Percentiles rank a stretch among this genome's conserved stretches.
Evolutionary conservation across 495 filamentous ascomycete genomes (phyloP).

Genomic region (Parathielavia appendiculata): DNA sequence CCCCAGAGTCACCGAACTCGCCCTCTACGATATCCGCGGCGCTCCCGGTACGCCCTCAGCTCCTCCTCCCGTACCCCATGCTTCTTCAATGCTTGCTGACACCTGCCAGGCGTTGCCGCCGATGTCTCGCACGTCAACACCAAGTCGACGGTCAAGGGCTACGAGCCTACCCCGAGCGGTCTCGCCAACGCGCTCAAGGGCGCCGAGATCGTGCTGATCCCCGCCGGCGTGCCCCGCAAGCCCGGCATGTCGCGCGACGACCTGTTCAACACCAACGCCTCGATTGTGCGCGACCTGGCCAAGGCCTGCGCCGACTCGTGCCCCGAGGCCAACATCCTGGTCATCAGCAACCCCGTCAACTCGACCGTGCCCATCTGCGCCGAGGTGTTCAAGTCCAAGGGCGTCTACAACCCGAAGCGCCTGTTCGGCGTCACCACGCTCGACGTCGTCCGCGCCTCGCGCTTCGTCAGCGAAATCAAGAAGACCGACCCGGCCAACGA

Average conservation of each 20-base stretch:
- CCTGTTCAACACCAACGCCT: slow-evolving; percentile 99
- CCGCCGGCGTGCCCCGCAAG: slow-evolving; percentile 97
- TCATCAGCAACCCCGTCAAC: slow-evolving; percentile 99
- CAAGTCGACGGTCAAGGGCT: slow-evolving; percentile 89
- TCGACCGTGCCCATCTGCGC: slow-evolving; percentile 95
- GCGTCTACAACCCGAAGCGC: slow-evolving; percentile 96
- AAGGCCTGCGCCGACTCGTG: slow-evolving; percentile 86
- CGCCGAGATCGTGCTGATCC: slow-evolving; percentile 91
- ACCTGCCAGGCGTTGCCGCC: slow-evolving; percentile 78
- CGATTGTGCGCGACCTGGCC: slow-evolving; percentile 96
- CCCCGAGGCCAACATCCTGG: slow-evolving; percentile 90
- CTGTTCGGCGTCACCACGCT: slow-evolving; percentile 99
- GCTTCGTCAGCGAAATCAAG: slow-evolving; percentile 94
- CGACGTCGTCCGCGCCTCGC: slow-evolving; percentile 93
- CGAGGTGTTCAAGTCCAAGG: slow-evolving; percentile 89
- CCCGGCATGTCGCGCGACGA: slow-evolving; percentile 99
- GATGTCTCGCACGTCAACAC: slow-evolving; percentile 99
- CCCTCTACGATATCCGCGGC: slow-evolving; percentile 94
- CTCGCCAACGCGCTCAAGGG: slow-evolving; percentile 74
- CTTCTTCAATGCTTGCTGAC: background rate
- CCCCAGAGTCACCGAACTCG: slow-evolving; percentile 82
- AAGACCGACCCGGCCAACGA: slow-evolving; percentile 81
- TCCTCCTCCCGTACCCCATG: slow-evolving; percentile 2
- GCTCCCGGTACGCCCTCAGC: slow-evolving; percentile 63
- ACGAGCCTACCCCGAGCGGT: slow-evolving; percentile 68